Evolutionary conservation across 2,329 filamentous ascomycete species (phyloP).

Genomic region (Fusarium tricinctum): DNA sequence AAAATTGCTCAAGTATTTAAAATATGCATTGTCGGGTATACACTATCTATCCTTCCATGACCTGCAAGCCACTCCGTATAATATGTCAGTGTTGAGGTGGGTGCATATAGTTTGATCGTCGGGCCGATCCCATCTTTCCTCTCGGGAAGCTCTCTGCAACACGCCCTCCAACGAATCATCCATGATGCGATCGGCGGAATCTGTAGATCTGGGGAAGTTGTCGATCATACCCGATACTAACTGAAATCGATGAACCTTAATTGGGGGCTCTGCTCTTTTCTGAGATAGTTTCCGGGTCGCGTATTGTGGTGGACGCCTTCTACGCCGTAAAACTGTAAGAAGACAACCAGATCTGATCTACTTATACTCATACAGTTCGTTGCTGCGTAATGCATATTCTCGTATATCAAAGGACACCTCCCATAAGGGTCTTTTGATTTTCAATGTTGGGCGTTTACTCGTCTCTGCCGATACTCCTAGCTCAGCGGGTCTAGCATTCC

Average conservation of each 20-base stretch:
- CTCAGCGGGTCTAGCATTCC: conserved; percentile 50
- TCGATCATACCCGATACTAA: conserved; percentile 3
- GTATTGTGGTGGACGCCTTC: not conserved
- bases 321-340: conserved; percentile 3
- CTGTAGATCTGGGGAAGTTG: conserved; percentile 16
- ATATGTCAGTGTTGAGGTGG: not conserved
- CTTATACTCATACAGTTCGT: conserved; percentile 28
- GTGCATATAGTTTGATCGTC: conserved; percentile 24
- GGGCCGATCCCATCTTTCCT: conserved; percentile 21
- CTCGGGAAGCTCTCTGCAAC: not conserved
- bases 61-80: not conserved
- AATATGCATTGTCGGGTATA: not conserved
- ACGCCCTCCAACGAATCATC: not conserved
- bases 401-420: conserved; percentile 13
- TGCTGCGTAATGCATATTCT: conserved; percentile 30
- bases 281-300: not conserved
- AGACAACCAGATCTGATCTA: conserved; percentile 2
- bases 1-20: not conserved
- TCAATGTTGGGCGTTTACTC: conserved; percentile 16
- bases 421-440: not conserved
- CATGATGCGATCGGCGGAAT: conserved; percentile 4
- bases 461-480: conserved; percentile 40
- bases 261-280: conserved; percentile 2
- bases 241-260: not conserved
- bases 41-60: not conserved